Evolutionary conservation across 495 filamentous ascomycete genomes (phyloP).

Genomic region (Pyrenopolyporus hunteri): DNA sequence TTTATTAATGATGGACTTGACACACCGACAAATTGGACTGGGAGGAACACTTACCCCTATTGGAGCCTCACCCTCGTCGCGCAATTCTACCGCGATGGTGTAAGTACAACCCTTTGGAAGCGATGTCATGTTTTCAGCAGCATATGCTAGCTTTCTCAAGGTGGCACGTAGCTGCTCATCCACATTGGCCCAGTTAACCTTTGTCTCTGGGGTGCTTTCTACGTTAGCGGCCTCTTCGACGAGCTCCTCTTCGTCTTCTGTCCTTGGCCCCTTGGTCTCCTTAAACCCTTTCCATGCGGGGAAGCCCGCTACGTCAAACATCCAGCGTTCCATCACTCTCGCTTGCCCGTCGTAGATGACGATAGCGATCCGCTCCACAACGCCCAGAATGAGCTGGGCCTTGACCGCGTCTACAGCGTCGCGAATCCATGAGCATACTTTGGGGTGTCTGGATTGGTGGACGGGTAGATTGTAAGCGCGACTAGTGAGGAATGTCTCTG

Average conservation of each 20-base stretch:
- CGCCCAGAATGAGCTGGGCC: conserved; percentile 70
- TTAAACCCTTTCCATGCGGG: conserved; percentile 62
- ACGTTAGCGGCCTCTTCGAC: conserved; percentile 4
- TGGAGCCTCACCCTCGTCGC: conserved; percentile 74
- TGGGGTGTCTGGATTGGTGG: conserved; percentile 86
- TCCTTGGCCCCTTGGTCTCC: conserved; percentile 5
- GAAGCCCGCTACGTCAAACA: conserved; percentile 81
- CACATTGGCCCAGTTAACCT: conserved; percentile 49
- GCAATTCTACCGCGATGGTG: conserved; percentile 84
- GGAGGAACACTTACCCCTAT: conserved; percentile 60
- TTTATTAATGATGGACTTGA: neutral
- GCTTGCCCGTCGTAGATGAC: conserved; percentile 66
- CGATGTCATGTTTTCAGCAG: conserved; percentile 65
- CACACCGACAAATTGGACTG: neutral
- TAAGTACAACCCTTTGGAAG: conserved; percentile 81
- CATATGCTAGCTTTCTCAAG: conserved; percentile 56
- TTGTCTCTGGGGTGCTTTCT: conserved; percentile 16
- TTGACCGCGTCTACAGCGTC: conserved; percentile 80
- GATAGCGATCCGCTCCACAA: conserved; percentile 72
- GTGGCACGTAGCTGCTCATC: conserved; percentile 58
- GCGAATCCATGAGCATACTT: conserved; percentile 88
- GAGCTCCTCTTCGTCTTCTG: conserved; percentile 27
- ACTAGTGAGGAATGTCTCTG: conserved; percentile 76
- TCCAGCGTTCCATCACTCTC: conserved; percentile 75
- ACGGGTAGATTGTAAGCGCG: conserved; percentile 89